phyloP scores from a whole-genome alignment of 2,329 filamentous ascomycete species.

The Emergomyces pasteurianus region DNA sequence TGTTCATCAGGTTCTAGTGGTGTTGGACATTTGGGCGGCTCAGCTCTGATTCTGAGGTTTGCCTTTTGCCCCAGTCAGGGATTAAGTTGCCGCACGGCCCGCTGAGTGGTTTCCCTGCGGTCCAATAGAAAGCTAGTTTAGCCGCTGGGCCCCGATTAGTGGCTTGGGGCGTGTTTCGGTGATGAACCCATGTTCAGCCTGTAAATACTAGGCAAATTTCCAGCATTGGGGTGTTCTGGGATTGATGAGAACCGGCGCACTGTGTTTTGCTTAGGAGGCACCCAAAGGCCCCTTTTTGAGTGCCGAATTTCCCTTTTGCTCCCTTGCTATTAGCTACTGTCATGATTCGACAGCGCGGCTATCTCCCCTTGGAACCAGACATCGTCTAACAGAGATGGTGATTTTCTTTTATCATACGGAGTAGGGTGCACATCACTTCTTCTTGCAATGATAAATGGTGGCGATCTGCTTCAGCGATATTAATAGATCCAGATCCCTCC shows the following conservation, averaged over 20 bases:
- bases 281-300: neutral
- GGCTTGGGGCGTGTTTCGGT: neutral
- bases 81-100: conserved; percentile 3
- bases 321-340: neutral
- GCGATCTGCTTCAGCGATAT: neutral
- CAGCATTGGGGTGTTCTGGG: neutral
- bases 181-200: neutral
- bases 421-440: neutral
- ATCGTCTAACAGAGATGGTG: neutral
- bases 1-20: neutral
- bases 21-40: neutral
- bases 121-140: neutral
- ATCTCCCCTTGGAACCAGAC: neutral
- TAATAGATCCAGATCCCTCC: neutral
- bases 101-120: neutral
- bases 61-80: neutral
- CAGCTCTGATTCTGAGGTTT: neutral
- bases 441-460: neutral
- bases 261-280: neutral
- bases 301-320: neutral
- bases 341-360: conserved; percentile 1
- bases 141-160: neutral
- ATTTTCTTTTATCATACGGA: neutral
- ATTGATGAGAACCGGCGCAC: neutral
- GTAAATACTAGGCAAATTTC: too few species aligned